Percentiles rank a stretch among this genome's conserved stretches.
phyloP scores from a whole-genome alignment of 2,329 filamentous ascomycete genomes.

The Pseudogymnoascus sp. region DNA sequence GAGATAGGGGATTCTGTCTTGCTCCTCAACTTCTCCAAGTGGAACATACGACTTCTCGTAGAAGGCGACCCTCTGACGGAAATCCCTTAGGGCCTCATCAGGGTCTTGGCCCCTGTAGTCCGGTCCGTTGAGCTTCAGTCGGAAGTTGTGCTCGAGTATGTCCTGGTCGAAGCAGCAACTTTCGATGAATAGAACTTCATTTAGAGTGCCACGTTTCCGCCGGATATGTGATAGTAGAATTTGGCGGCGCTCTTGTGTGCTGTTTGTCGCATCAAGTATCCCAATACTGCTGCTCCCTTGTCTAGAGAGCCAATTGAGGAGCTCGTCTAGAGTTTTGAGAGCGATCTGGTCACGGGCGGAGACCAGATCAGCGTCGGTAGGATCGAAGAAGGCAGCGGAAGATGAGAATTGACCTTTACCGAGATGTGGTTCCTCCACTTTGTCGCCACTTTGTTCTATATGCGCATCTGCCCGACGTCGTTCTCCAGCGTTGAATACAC shows the following conservation, averaged over 20 bases:
- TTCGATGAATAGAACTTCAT: conserved; percentile 87
- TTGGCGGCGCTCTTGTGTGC: conserved; percentile 75
- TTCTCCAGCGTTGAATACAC: conserved; percentile 95
- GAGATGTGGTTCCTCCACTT: too few species aligned
- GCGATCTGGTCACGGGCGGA: conserved; percentile 85
- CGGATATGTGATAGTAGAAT: conserved; percentile 75
- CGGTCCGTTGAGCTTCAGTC: conserved; percentile 87
- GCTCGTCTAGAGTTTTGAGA: conserved; percentile 57
- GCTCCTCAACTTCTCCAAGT: conserved; percentile 71
- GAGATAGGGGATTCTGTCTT: conserved; percentile 76
- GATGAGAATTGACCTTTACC: conserved; percentile 51
- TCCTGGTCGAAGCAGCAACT: conserved; percentile 94
- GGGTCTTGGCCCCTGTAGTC: conserved; percentile 94
- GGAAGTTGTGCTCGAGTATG: conserved; percentile 56
- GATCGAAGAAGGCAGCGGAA: conserved; percentile 94
- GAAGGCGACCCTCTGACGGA: conserved; percentile 87
- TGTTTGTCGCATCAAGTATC: conserved; percentile 95
- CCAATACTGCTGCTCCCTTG: conserved; percentile 72
- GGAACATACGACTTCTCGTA: conserved; percentile 97
- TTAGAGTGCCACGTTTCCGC: conserved; percentile 59
- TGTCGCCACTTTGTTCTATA: too few species aligned
- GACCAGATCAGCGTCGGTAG: conserved; percentile 74
- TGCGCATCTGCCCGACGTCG: conserved; percentile 82
- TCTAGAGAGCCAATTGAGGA: conserved; percentile 79
- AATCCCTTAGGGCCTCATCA: conserved; percentile 81